A percentile compares a stretch with the other conserved stretches of the same genome.
Evolutionary conservation across 208 protist species (phyloP).

Genomic region (Acanthamoeba rhysodes): DNA sequence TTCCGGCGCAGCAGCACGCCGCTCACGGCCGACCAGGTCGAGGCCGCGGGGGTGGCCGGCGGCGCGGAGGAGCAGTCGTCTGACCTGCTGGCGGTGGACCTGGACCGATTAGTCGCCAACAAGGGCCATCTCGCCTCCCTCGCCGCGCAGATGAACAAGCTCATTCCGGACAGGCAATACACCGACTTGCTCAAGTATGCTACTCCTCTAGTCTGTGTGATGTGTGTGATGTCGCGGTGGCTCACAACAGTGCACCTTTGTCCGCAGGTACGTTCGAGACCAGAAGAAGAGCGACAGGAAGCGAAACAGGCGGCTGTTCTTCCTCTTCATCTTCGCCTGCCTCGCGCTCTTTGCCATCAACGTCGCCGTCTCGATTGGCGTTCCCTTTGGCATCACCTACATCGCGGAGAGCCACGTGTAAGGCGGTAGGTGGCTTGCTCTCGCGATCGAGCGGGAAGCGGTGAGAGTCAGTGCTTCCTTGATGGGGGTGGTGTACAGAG

Average conservation of each 20-base stretch:
- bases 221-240: background rate
- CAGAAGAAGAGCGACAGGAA: slow-evolving; percentile 4
- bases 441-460: background rate
- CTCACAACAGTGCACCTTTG: background rate
- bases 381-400: slow-evolving; percentile 12
- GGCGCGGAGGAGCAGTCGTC: background rate
- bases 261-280: background rate
- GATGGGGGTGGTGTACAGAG: background rate
- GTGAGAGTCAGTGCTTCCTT: too few relatives aligned
- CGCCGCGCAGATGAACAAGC: slow-evolving; percentile 37
- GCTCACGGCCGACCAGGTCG: too few relatives aligned
- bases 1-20: background rate
- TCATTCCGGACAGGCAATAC: slow-evolving; percentile 21
- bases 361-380: background rate
- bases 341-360: slow-evolving; percentile 24
- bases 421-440: background rate
- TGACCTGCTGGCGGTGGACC: background rate
- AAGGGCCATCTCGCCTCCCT: background rate
- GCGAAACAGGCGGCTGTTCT: background rate
- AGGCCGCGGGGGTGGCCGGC: too few relatives aligned
- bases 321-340: slow-evolving; percentile 7
- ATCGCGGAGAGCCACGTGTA: slow-evolving; percentile 1
- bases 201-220: background rate
- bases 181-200: background rate
- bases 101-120: slow-evolving; percentile 24